Percentiles rank a stretch among this genome's conserved stretches.
These are phyloP conservation scores for Parascedosporium putredinis DNA, from an alignment of 2,329 filamentous ascomycete genomes.

Conservation along the genomic window DNA sequence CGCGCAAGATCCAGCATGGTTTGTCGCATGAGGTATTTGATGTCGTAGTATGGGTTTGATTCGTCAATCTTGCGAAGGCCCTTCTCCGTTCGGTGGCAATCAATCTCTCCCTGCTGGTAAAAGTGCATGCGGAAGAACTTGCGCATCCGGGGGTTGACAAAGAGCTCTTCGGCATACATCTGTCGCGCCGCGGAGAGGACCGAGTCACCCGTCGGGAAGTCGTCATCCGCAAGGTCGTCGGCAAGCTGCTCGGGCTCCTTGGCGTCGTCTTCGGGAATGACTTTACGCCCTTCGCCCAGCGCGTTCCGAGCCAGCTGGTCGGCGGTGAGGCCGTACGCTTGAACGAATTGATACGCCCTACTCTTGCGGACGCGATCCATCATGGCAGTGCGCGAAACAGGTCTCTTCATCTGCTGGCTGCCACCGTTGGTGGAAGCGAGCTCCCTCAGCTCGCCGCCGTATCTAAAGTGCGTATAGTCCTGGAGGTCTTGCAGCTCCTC, in stretches of 20 bases:
- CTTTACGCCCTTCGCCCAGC: constrained; percentile 64
- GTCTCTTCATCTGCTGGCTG: constrained; percentile 59
- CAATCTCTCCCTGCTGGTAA: constrained; percentile 74
- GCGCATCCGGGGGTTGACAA: constrained; percentile 78
- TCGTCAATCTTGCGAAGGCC: constrained; percentile 89
- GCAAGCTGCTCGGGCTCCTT: constrained; percentile 78
- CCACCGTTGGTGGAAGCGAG: constrained; percentile 53
- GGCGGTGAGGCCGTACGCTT: constrained; percentile 80
- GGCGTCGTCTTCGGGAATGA: constrained; percentile 74
- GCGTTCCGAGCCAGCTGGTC: constrained; percentile 84
- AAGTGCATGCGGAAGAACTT: constrained; percentile 75
- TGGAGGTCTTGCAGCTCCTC: constrained; percentile 95
- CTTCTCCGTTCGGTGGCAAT: constrained; percentile 87
- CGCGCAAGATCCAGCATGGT: constrained; percentile 71
- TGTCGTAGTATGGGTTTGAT: constrained; percentile 90
- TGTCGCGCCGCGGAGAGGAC: constrained; percentile 71
- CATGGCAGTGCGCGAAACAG: constrained; percentile 68
- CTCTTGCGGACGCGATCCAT: constrained; percentile 78
- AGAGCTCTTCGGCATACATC: constrained; percentile 86
- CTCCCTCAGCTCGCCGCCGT: constrained; percentile 74
- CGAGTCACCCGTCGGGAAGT: constrained; percentile 65
- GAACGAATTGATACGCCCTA: constrained; percentile 71
- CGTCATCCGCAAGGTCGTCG: constrained; percentile 61
- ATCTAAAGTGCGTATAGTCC: constrained; percentile 93
- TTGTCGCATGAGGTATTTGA: constrained; percentile 92